Conservation (phyloP, 306 rosid species). For the Casuarina glauca region DNA sequence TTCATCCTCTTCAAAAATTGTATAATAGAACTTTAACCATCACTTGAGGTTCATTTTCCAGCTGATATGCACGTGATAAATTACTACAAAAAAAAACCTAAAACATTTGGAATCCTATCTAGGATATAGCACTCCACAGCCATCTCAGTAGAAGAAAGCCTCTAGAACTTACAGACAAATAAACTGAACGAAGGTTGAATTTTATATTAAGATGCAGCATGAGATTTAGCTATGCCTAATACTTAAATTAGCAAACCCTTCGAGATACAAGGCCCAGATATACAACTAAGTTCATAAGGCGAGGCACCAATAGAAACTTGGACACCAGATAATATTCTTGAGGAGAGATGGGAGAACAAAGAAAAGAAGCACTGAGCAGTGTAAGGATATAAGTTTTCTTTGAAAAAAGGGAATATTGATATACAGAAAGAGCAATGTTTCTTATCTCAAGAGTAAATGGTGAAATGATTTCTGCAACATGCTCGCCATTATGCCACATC, state of each 20-base stretch:
- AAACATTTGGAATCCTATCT: not conserved
- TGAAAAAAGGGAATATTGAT: not conserved
- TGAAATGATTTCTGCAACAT: not conserved
- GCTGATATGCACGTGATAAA: not conserved
- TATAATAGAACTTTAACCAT: not conserved
- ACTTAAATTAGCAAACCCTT: not conserved
- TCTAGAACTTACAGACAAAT: not conserved
- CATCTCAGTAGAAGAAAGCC: conserved; percentile 2
- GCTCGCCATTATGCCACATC: not conserved
- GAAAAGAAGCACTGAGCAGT: not conserved
- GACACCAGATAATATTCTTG: not conserved
- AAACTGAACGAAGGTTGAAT: not conserved
- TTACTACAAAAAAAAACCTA: not conserved
- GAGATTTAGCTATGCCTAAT: not conserved
- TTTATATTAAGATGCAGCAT: not conserved
- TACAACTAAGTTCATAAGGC: not conserved
- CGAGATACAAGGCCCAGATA: not conserved
- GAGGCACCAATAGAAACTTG: not conserved
- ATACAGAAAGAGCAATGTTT: not conserved
- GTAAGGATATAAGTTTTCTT: not conserved
- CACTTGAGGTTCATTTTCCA: not conserved
- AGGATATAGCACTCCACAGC: conserved; percentile 1
- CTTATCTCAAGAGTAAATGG: not conserved
- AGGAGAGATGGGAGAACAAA: not conserved
- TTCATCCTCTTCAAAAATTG: not conserved